Base-by-base conservation (phyloP, 169 alveolate genomes). In the Plasmodium gonderi region DNA sequence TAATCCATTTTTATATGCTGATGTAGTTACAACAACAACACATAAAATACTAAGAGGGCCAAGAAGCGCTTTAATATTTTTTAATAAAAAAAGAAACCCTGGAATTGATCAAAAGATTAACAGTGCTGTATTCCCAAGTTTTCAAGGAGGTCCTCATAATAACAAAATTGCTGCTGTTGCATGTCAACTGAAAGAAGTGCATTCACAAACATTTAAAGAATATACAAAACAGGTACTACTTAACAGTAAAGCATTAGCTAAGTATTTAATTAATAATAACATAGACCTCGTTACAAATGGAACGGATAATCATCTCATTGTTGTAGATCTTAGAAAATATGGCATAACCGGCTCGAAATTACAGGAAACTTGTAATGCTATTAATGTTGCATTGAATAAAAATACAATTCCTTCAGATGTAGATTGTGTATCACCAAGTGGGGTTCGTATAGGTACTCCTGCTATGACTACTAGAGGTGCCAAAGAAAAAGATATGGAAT, bases 21-120 rank as follows among this genome's bases (percentile, higher is more conserved):
- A 99, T 91, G 98, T 99, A n/a, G 99, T 99, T 45, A 98, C 99
- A 20, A 97, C 98, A 42, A 98, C 99, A n/a, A 99, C 99, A 9
- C 99, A 99, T 96, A 98, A 98, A 95, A 96, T 98, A 26, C 91
- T 98, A 91, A 97, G 99, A 91, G 99, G 99, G 14, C 99, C 99
- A 2, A 96, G 99, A 74, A 97, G 99, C 20, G 99, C 98, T 7
- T 80, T 99, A 76, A 97, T 99, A 67, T 99, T 98, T 92, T 97
- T 83, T 85, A 97, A 97, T 93, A 98, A 96, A 90, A 97, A 95
- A 91, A 91, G 95, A 14, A 96, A 89, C 44, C 96, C 92, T 80
- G 97, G 96, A 95, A 97, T 94, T 60, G 98, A 87, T 93, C 98
- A 96, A 92, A 97, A 91, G 92, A 97, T 99, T 80, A 98, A 98